Percentiles rank a stretch among this genome's conserved stretches.
Evolutionary conservation across 2,329 filamentous ascomycete species (phyloP).

Genomic region (Fusarium kyushuense): DNA sequence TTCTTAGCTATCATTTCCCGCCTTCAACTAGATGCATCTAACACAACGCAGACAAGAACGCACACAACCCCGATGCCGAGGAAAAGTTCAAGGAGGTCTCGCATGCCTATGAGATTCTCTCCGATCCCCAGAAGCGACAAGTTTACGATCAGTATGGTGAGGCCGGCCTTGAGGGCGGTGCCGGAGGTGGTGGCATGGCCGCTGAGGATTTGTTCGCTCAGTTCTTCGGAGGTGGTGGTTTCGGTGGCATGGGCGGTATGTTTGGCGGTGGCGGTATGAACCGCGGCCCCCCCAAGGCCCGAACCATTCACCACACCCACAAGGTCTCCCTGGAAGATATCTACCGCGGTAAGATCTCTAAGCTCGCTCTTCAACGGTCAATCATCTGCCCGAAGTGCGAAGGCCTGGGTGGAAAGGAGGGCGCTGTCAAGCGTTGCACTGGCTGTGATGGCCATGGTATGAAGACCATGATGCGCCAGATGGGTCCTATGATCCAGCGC

Average conservation of each 20-base stretch:
- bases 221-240: constrained; percentile 84
- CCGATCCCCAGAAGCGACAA: constrained; percentile 89
- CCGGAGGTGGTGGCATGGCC: constrained; percentile 84
- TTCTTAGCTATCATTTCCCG: background rate
- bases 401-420: constrained; percentile 95
- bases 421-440: constrained; percentile 91
- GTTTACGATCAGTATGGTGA: constrained; percentile 98
- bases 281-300: constrained; percentile 85
- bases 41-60: constrained; percentile 84
- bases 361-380: constrained; percentile 95
- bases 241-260: constrained; percentile 75
- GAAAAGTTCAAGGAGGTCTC: constrained; percentile 99
- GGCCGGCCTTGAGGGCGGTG: constrained; percentile 92
- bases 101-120: constrained; percentile 94
- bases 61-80: constrained; percentile 89
- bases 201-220: constrained; percentile 96
- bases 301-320: constrained; percentile 98
- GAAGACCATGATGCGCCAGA: constrained; percentile 99
- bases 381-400: constrained; percentile 97
- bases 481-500: constrained; percentile 99
- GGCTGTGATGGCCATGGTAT: constrained; percentile 95
- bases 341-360: constrained; percentile 97
- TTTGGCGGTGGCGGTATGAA: constrained; percentile 76
- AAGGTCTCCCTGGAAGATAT: constrained; percentile 98
- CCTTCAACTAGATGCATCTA: constrained; percentile 11